A percentile compares a stretch with the other conserved stretches of the same genome.
Conservation (phyloP, 192 early-diverging fungal genomes). For the Coemansia sp. region DNA sequence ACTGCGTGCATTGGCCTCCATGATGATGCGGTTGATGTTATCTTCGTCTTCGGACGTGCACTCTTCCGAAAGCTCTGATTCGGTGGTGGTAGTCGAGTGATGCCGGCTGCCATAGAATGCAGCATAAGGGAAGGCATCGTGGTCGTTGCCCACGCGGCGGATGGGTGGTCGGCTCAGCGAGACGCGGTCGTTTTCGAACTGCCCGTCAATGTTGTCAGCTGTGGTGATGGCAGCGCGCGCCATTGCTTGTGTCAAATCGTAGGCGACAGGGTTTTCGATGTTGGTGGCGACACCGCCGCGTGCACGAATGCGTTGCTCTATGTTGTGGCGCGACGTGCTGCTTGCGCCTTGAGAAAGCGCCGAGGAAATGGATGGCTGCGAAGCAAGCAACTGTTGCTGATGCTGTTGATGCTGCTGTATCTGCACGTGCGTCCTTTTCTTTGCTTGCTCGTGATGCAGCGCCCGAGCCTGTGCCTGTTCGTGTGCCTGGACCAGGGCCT, state of each 20-base stretch:
- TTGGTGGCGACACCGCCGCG: conserved; percentile 29
- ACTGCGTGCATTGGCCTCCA: not conserved
- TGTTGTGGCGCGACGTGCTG: conserved; percentile 10
- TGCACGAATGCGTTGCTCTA: conserved; percentile 24
- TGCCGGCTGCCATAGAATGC: conserved; percentile 17
- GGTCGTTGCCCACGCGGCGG: not conserved
- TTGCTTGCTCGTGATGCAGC: not conserved
- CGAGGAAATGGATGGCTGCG: not conserved
- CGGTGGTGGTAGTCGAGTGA: conserved; percentile 20
- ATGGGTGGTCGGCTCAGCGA: conserved; percentile 23
- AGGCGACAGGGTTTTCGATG: conserved; percentile 8
- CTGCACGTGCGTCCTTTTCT: not conserved
- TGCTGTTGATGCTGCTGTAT: conserved; percentile 3
- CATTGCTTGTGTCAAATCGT: conserved; percentile 30
- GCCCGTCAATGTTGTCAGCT: conserved; percentile 30
- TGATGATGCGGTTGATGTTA: not conserved
- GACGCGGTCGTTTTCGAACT: conserved; percentile 30
- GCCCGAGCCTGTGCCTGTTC: not conserved
- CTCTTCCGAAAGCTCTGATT: conserved; percentile 30
- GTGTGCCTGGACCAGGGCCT: not conserved
- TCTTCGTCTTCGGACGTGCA: conserved; percentile 18
- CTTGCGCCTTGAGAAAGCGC: not conserved
- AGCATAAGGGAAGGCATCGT: conserved; percentile 22
- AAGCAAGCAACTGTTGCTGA: not conserved
- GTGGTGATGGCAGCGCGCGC: conserved; percentile 31